Base-by-base conservation (phyloP, 2,329 filamentous ascomycete genomes). In the Alternaria conjuncta region DNA sequence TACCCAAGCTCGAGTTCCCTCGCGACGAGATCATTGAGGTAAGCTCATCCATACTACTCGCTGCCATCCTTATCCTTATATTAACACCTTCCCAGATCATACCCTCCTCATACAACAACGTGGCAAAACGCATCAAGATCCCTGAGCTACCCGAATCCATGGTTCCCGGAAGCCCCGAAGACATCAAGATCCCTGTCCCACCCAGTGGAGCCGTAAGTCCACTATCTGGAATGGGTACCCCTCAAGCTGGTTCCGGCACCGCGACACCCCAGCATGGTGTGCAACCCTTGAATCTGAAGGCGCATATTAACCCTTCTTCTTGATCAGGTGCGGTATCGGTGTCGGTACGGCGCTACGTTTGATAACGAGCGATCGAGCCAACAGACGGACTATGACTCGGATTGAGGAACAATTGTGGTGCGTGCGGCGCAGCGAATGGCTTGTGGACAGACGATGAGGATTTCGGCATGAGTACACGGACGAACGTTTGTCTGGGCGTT, bases 1-100 rank as follows among this genome's bases (percentile, higher is more conserved):
- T 99, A 66, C 96, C 96, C 5, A 91, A 90, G 71, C 88, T 99
- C 65, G 92, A 93, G 70, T 99, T 99, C 75, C 96, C 96, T 5
- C 92, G 96, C 46, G 91, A 99, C 77, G 94, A 99, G 79, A 98
- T 99, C 76, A 97, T 99, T 71, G 96, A 99, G 85, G 89, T 88
- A 78, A 71, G 81, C 6, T 2, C 5, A 23, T 18, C 10, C 20
- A 6, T 13, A 3, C 2, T 7, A 11, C 10, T 21, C 6, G 5
- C 15, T 12, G 8, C 18, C 20, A 26, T 56, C 11, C 1, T 23
- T 25, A 21, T 6, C n/a, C 20, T 7, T 11, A 15, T 9, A 10
- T 10, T 61, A 32, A 56, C 53, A 25, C 5, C 5, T 8, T 26
- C 3, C 7, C 60, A 88, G 88, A 97, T 99, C 77, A 96, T 98